Evolutionary conservation across 2,329 filamentous ascomycete species (phyloP), one percentile per base, ranked within the genome.

Genomic region (Pseudocercospora pini-densiflorae): DNA sequence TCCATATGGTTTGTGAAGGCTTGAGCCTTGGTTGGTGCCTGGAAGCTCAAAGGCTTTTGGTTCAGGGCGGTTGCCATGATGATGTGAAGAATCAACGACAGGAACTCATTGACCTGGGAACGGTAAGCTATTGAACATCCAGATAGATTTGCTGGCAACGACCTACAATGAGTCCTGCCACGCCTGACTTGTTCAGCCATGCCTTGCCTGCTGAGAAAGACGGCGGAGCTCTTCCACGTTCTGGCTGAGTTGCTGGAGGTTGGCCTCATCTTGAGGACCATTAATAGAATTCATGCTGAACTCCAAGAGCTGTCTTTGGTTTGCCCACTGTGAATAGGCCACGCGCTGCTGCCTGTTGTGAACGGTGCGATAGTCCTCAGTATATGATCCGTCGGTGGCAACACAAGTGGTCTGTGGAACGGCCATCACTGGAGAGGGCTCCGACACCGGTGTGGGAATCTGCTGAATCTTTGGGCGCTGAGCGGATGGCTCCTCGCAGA

Each of bases 261-360:
- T 68, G 43, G 66, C 68, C 54, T 73, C 71, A 59, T 74, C 72
- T 60, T 72, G 67, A 12, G 73, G 73, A 49, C 68, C 68, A 19
- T 69, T 70, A 4, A 73, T 65, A 16, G 66, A 69, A 47, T 68
- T 69, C 69, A 74, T 71, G 62, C 74, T 70, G 62, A 70, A 67
- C 24, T 70, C 65, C 19, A 71, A 51, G 5, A 74, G 55, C n/a
- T 74, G 68, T 6, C 66, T 62, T 59, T 75, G 71, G 62, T 70
- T 68, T 12, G 69, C 64, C 74, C 73, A 75, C 59, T 74, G 72
- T 7, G 73, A 65, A 59, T 73, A 73, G 24, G 68, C 43, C 21
- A 54, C 54, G 33, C 55, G 55, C 45, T 68, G 53, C 61, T 73
- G 67, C 45, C 66, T 58, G 51, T 63, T 61, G 33, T 66, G 51